Base-by-base conservation (phyloP, 148 eudicot species). In the Dianthus caryophyllus region DNA sequence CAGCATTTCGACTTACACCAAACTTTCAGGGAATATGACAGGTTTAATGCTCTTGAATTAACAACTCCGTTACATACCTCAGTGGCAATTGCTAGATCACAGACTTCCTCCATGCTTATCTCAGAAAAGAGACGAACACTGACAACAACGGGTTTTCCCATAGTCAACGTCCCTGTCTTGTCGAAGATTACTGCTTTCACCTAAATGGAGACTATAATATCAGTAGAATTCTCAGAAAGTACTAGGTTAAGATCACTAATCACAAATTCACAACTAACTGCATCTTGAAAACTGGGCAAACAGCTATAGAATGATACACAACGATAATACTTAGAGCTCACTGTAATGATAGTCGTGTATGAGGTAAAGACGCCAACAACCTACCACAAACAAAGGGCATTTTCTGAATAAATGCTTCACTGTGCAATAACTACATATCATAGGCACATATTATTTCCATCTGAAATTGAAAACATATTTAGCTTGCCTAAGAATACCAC, bases 161-260 rank as follows among this genome's bases (percentile, higher is more conserved):
- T 58, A 21, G 98, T 94, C 80, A 94, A 72, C n/a, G 98, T 94
- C 49, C 98, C 98, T 17, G 98, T 94, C 82, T 94, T 94, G 75
- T 94, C 98, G 68, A 94, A 94, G 48, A 90, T 90, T 69, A 90
- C 85, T 52, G 81, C 80, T 70, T 80, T 90, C 52, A 94, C 88
- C 98, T 94, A 78, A 79, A 83, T 16, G 54, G 58, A 66, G 13
- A 56, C 2, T 21, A 24, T 58, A 21, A 60, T 50, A 66, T 58
- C 46, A 75, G 46, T 9, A 41, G 15, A 27, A 27, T 21, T 46
- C 12, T 33, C 57, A 30, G 48, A 71, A 21, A 50, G 57, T 61
- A 33, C 39, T n/a, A 58, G 38, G 38, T 44, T 27, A 17, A n/a
- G 9, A 33, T 59, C 25, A 33, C 2, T 59, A 17, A 31, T 16